These are phyloP conservation scores for Flaveria bidentis DNA, from an alignment of 129 eudicot species.

Conservation along the genomic window DNA sequence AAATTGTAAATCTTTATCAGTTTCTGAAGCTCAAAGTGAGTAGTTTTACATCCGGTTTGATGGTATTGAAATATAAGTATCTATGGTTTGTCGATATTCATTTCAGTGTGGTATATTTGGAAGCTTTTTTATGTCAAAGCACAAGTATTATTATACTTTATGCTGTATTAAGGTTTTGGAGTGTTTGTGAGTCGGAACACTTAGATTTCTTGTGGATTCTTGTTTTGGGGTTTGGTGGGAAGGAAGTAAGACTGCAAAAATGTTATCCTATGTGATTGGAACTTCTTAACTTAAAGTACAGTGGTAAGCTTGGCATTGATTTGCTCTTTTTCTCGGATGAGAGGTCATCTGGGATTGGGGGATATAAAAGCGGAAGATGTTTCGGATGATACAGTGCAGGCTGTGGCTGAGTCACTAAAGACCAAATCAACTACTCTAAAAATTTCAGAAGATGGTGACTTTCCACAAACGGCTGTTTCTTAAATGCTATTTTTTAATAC, in stretches of 20 bases:
- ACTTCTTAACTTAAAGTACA: constrained; percentile 55
- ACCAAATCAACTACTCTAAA: constrained; percentile 57
- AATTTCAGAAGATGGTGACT: constrained; percentile 84
- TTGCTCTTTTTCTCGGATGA: constrained; percentile 90
- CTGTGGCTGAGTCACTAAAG: constrained; percentile 77
- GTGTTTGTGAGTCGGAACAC: too few species aligned
- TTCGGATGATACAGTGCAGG: constrained; percentile 67
- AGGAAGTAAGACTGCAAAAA: neutral
- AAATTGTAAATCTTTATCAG: neutral
- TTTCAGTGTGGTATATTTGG: too few species aligned
- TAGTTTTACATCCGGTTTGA: neutral
- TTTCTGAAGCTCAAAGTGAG: neutral
- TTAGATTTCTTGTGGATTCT: neutral
- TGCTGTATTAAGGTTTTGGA: too few species aligned
- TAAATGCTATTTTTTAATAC: neutral
- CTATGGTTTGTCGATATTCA: too few species aligned
- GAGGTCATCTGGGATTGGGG: constrained; percentile 69
- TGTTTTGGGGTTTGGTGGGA: neutral
- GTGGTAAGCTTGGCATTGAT: constrained; percentile 93
- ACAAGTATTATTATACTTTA: neutral
- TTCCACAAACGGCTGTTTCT: neutral
- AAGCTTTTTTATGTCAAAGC: neutral
- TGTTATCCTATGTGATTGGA: neutral
- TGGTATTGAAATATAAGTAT: too few species aligned
- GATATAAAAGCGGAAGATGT: constrained; percentile 72